Conservation (phyloP, 352 stramenopile genomes). For the Halophytophthora polymorphica region DNA sequence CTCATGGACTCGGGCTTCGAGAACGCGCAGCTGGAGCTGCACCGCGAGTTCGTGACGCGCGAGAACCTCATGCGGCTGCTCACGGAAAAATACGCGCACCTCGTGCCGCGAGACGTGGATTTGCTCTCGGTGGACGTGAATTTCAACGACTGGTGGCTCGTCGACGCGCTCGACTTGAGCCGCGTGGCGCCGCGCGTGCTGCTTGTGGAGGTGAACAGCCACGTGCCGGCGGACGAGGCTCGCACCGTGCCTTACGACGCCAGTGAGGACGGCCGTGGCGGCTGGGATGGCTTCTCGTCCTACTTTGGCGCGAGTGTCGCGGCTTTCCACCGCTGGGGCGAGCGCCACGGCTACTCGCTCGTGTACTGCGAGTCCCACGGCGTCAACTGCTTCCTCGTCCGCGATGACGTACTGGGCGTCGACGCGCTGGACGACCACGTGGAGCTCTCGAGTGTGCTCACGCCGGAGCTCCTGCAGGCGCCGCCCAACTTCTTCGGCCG, state of each 20-base stretch:
- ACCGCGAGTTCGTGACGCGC: slow-evolving; percentile 54
- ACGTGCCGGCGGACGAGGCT: slow-evolving; percentile 42
- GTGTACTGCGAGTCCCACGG: slow-evolving; percentile 78
- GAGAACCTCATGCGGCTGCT: slow-evolving; percentile 67
- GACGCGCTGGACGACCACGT: slow-evolving; percentile 3
- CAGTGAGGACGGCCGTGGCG: slow-evolving; percentile 18
- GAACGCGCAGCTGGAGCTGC: slow-evolving; percentile 45
- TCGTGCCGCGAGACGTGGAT: slow-evolving; percentile 48
- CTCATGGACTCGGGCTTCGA: slow-evolving; percentile 55
- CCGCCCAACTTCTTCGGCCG: slow-evolving; percentile 71
- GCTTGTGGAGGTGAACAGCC: slow-evolving; percentile 61
- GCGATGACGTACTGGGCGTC: slow-evolving; percentile 36
- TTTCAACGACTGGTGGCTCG: slow-evolving; percentile 77
- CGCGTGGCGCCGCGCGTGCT: slow-evolving; percentile 52
- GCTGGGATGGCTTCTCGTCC: slow-evolving; percentile 46
- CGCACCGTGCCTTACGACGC: slow-evolving; percentile 46
- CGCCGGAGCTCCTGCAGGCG: slow-evolving; percentile 29
- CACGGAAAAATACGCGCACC: slow-evolving; percentile 21
- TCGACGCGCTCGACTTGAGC: slow-evolving; percentile 42
- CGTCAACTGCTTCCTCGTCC: slow-evolving; percentile 73
- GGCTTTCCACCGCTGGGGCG: slow-evolving; percentile 43
- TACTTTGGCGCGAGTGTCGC: slow-evolving; percentile 66
- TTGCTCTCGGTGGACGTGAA: slow-evolving; percentile 70
- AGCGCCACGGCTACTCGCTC: slow-evolving; percentile 50
- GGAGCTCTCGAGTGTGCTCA: slow-evolving; percentile 39